Base-by-base conservation (phyloP, 331 rosid genomes). In the Phaseolus coccineus region DNA sequence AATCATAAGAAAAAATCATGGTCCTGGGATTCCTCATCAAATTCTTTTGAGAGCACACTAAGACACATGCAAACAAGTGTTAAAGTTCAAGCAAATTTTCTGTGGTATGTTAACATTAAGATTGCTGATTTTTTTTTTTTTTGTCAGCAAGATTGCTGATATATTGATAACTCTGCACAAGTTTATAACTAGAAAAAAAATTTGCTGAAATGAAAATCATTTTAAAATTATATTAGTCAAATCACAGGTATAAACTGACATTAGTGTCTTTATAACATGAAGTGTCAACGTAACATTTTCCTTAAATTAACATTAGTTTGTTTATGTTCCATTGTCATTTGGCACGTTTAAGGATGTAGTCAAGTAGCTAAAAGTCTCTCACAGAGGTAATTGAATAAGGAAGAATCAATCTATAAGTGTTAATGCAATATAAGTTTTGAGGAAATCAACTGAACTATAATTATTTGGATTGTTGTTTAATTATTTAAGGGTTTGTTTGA, bases 291-390 rank as follows among this genome's bases (percentile, higher is more conserved):
- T 19, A 19, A 19, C 22, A 19, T 19, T 19, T 19, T 19, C 22
- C 22, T 19, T 19, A 19, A 19, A 19, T 19, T 19, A 37, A 19
- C 33, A 39, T 9, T 3, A 8, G n/a, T 67, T 40, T 7, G 19
- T 1, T 42, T 67, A 9, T 67, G 50, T 22, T 40, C 33, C 33
- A 11, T 67, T 67, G 10, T 67, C 19, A 39, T 42, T 67, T 67
- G 53, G 3, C 72, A 67, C 5, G 9, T 19, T 40, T 22, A 42
- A 65, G 40, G 28, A 39, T 39, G 53, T 40, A 19, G 72, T 11
- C n/a, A 67, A 40, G 33, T 19, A 66, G 31, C 52, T 66, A 39
- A 37, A 65, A 40, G 33, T 67, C 53, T 11, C 35, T 67, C 51
- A 1, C 0, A 30, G 12, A 37, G 33, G 30, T 19, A 40, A 40